Evolutionary conservation across 495 filamentous ascomycete species (phyloP).

Genomic region (Neurospora sp.): DNA sequence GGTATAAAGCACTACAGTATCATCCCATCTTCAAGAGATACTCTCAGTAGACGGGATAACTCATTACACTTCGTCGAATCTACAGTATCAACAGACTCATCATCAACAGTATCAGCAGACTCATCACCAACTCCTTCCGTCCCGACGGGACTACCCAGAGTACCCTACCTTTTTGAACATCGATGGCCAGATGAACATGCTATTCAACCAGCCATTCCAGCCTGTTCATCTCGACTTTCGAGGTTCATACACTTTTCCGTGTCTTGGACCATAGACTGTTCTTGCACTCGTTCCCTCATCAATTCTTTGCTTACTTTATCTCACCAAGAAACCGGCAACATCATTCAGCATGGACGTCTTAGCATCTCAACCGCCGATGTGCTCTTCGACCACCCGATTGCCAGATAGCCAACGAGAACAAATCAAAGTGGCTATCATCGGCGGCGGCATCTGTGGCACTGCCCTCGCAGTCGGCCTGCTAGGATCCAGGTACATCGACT

Average conservation of each 20-base stretch:
- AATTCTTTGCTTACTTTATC: neutral
- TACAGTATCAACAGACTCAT: neutral
- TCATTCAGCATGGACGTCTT: neutral
- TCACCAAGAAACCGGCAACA: neutral
- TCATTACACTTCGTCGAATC: neutral
- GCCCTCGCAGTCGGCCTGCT: slow-evolving; percentile 25
- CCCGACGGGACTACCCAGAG: neutral
- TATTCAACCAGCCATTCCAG: neutral
- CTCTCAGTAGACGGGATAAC: neutral
- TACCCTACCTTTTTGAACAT: neutral
- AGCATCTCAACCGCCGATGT: neutral
- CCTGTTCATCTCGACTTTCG: neutral
- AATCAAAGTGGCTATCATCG: slow-evolving; percentile 25
- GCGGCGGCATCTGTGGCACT: slow-evolving; percentile 27
- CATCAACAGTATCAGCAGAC: neutral
- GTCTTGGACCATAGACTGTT: neutral
- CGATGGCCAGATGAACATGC: neutral
- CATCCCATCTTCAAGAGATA: no score
- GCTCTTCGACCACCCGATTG: neutral
- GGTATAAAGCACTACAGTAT: no score
- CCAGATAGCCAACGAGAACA: neutral
- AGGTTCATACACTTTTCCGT: neutral
- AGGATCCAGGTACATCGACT: slow-evolving; percentile 18
- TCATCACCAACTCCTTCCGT: neutral
- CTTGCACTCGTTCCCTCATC: neutral